A percentile compares a stretch with the other conserved stretches of the same genome.
These are phyloP conservation scores for Multifurca ochricompacta DNA, from an alignment of 768 basidiomycete species.

Conservation along the genomic window DNA sequence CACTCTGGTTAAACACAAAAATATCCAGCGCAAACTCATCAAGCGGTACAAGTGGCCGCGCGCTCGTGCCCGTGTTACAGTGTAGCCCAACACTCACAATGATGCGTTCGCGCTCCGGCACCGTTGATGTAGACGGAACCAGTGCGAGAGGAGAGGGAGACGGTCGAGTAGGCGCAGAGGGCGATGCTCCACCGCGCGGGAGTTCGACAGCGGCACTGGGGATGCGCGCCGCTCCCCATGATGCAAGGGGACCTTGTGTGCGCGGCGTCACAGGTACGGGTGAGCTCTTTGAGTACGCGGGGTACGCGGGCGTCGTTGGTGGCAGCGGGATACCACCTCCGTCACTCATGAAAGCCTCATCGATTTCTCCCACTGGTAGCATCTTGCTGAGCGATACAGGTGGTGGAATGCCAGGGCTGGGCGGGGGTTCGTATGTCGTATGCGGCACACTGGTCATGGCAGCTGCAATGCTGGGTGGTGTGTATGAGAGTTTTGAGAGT, in stretches of 20 bases:
- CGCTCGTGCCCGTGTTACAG: slow-evolving; percentile 12
- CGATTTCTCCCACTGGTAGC: slow-evolving; percentile 17
- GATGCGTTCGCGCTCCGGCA: slow-evolving; percentile 45
- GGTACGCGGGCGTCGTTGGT: slow-evolving; percentile 64
- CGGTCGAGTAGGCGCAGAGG: slow-evolving; percentile 34
- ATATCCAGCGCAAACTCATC: slow-evolving; percentile 77
- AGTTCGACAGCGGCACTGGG: slow-evolving; percentile 59
- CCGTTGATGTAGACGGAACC: slow-evolving; percentile 43
- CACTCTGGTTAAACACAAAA: slow-evolving; percentile 78
- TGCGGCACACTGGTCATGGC: neutral
- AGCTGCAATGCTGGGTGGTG: slow-evolving; percentile 9
- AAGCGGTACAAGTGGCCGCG: slow-evolving; percentile 55
- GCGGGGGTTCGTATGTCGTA: slow-evolving; percentile 19
- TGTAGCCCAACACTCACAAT: slow-evolving; percentile 60
- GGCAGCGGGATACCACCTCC: slow-evolving; percentile 18
- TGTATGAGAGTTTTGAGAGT: slow-evolving; percentile 13
- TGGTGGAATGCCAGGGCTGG: slow-evolving; percentile 17
- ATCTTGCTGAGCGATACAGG: slow-evolving; percentile 14
- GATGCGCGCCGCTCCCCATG: slow-evolving; percentile 38
- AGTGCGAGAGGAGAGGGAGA: slow-evolving; percentile 32
- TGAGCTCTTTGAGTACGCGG: slow-evolving; percentile 50
- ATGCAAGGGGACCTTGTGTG: slow-evolving; percentile 47
- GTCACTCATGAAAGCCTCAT: slow-evolving; percentile 17
- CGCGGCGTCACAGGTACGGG: slow-evolving; percentile 42
- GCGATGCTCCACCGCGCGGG: slow-evolving; percentile 47